Percentiles rank a stretch among this genome's conserved stretches.
Conservation (phyloP, 208 protist genomes). For the Blastocrithidia nonstop region DNA sequence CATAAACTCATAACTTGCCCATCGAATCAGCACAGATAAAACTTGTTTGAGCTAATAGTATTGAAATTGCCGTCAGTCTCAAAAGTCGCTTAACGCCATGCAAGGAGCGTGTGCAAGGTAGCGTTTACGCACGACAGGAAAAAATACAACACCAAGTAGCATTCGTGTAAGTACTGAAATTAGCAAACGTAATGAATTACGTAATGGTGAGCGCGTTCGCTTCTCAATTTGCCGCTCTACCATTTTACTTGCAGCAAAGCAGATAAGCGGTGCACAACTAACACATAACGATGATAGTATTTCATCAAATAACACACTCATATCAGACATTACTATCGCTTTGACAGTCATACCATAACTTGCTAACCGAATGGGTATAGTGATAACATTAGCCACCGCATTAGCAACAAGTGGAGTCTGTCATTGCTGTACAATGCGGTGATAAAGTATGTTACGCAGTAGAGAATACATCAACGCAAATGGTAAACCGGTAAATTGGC, state of each 20-base stretch:
- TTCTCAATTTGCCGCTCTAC: conserved; percentile 25
- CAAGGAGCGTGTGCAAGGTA: conserved; percentile 29
- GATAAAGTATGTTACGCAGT: conserved; percentile 44
- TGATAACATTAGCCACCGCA: conserved; percentile 16
- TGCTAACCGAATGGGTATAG: conserved; percentile 41
- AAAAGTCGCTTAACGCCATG: conserved; percentile 22
- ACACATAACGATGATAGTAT: conserved; percentile 27
- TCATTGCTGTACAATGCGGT: conserved; percentile 13
- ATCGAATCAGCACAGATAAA: conserved; percentile 31
- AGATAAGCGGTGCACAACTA: conserved; percentile 18
- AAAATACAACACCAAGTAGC: conserved; percentile 34
- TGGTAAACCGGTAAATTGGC: conserved; percentile 18
- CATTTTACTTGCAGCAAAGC: conserved; percentile 14
- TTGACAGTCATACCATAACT: conserved; percentile 38
- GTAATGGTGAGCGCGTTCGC: conserved; percentile 10
- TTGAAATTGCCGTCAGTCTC: conserved; percentile 20
- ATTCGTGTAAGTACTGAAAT: conserved; percentile 30
- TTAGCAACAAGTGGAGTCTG: conserved; percentile 16
- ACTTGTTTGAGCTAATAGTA: conserved; percentile 45
- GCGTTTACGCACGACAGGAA: conserved; percentile 48
- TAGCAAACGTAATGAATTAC: conserved; percentile 12
- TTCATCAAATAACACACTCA: conserved; percentile 50
- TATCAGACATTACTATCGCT: conserved; percentile 46
- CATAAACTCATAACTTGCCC: no score
- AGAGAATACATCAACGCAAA: conserved; percentile 14